phyloP scores from a whole-genome alignment of 116 monocot genomes.

The Cymodocea nodosa region DNA sequence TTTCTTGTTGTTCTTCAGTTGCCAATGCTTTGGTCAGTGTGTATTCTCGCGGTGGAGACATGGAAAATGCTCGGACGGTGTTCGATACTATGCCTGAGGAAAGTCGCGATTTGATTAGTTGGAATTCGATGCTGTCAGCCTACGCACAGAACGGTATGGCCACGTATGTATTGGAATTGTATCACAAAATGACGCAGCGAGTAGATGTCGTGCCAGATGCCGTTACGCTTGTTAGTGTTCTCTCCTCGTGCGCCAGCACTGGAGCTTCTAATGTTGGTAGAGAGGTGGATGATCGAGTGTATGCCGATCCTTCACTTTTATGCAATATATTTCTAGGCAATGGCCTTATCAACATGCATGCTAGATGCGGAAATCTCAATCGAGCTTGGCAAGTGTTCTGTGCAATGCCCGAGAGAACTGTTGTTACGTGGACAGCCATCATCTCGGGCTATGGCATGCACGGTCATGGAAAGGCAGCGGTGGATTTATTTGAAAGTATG shows the following conservation, averaged over 20 bases:
- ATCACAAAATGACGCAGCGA: slow-evolving; percentile 15
- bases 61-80: slow-evolving; percentile 21
- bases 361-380: slow-evolving; percentile 38
- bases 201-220: slow-evolving; percentile 28
- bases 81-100: slow-evolving; percentile 39
- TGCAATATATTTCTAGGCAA: slow-evolving; percentile 37
- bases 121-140: slow-evolving; percentile 69
- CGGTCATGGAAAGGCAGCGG: slow-evolving; percentile 39
- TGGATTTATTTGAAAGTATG: slow-evolving; percentile 53
- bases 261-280: slow-evolving; percentile 37
- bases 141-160: slow-evolving; percentile 60
- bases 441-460: slow-evolving; percentile 56
- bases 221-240: slow-evolving; percentile 61
- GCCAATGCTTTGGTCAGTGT: slow-evolving; percentile 36
- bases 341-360: slow-evolving; percentile 58
- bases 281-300: slow-evolving; percentile 23
- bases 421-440: slow-evolving; percentile 65
- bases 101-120: slow-evolving; percentile 29
- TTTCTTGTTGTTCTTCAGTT: slow-evolving; percentile 7
- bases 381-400: slow-evolving; percentile 38
- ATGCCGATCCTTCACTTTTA: neutral
- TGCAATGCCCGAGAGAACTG: slow-evolving; percentile 31
- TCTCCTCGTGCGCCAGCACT: slow-evolving; percentile 50
- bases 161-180: slow-evolving; percentile 30
- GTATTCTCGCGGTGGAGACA: slow-evolving; percentile 28